phyloP scores from a whole-genome alignment of 1,284 basidiomycete genomes.

The Blastosporella zonata region DNA sequence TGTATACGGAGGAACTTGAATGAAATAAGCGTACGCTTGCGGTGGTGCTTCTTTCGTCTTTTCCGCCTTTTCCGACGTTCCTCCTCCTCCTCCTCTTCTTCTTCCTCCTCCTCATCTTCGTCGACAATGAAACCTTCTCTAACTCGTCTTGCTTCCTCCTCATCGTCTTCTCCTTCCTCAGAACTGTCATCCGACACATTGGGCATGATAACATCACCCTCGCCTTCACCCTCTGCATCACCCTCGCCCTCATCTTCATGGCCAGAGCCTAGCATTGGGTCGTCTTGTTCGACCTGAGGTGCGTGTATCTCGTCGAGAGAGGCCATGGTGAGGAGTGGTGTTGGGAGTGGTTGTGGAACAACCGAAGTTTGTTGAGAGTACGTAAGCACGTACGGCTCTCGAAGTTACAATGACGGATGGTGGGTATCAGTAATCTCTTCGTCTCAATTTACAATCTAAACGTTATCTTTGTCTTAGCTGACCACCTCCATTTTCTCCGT shows the following conservation, averaged over 20 bases:
- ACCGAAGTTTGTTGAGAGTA: conserved; percentile 18
- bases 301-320: conserved; percentile 16
- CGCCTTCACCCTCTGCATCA: conserved; percentile 42
- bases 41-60: conserved; percentile 67
- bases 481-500: conserved; percentile 52
- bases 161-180: conserved; percentile 82
- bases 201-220: conserved; percentile 51
- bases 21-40: conserved; percentile 46
- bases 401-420: conserved; percentile 10
- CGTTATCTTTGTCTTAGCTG: conserved; percentile 21
- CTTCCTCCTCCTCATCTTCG: conserved; percentile 75
- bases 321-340: conserved; percentile 17
- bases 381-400: conserved; percentile 16
- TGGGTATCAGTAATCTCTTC: conserved; percentile 9
- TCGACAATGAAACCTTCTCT: conserved; percentile 85
- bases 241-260: conserved; percentile 45
- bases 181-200: conserved; percentile 75
- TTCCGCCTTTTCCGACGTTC: conserved; percentile 56
- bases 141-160: conserved; percentile 72
- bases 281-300: conserved; percentile 39
- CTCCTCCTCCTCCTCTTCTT: conserved; percentile 61
- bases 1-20: conserved; percentile 1
- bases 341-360: conserved; percentile 3
- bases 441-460: conserved; percentile 1
- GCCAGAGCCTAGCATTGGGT: conserved; percentile 52